Conservation (phyloP, 2,329 filamentous ascomycete genomes). For the Pyrenochaeta sp. region DNA sequence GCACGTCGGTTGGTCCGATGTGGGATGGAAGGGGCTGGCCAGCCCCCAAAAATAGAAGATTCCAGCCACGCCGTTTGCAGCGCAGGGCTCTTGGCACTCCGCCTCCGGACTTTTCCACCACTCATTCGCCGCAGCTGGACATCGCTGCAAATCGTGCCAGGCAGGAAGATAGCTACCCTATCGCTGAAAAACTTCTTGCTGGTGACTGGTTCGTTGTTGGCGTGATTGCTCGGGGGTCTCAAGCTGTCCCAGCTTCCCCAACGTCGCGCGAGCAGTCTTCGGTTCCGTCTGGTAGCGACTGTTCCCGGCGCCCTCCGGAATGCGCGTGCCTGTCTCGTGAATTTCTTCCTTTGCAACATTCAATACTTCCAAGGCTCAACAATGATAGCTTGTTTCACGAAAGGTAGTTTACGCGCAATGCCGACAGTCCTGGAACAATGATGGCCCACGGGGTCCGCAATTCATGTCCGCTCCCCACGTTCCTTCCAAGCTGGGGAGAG, state of each 20-base stretch:
- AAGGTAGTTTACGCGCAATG: background rate
- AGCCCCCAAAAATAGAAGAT: background rate
- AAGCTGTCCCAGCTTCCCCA: background rate
- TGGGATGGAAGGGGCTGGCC: conserved; percentile 1
- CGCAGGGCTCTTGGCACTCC: background rate
- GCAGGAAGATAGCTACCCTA: background rate
- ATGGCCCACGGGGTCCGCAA: background rate
- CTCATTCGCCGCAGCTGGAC: background rate
- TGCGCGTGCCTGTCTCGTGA: background rate
- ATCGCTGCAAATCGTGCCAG: background rate
- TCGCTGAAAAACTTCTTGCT: background rate
- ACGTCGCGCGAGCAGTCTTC: background rate
- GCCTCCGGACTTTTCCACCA: conserved; percentile 1
- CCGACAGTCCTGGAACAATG: background rate
- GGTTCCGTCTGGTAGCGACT: background rate
- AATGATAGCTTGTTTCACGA: background rate
- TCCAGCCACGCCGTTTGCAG: background rate
- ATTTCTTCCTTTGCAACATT: background rate
- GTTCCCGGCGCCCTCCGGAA: background rate
- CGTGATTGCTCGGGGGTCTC: background rate
- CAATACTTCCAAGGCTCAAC: background rate
- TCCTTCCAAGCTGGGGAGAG: background rate
- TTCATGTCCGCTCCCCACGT: background rate
- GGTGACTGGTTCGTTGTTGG: background rate
- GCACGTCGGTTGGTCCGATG: background rate